A percentile compares a stretch with the other conserved stretches of the same genome.
phyloP scores from a whole-genome alignment of 371 early-diverging fungal species.

The Batkoa obscura region DNA sequence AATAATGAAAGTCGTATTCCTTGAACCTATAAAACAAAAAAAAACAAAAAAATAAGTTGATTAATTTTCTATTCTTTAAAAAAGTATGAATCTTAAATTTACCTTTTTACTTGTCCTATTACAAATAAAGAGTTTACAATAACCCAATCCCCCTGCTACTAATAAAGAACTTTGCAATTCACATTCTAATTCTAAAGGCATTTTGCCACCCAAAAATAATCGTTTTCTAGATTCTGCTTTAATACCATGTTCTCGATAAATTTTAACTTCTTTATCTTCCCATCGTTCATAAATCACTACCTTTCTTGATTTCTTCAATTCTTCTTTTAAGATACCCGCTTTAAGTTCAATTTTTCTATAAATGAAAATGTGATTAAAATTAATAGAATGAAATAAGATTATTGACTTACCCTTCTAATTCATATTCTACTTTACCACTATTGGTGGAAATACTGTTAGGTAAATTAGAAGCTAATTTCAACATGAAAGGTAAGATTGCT shows the following conservation, averaged over 20 bases:
- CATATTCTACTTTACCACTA: neutral
- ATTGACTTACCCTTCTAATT: neutral
- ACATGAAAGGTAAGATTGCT: conserved; percentile 14
- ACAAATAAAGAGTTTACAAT: conserved; percentile 13
- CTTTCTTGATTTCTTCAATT: conserved; percentile 11
- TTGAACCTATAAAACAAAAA: neutral
- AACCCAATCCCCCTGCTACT: conserved; percentile 15
- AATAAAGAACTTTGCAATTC: conserved; percentile 15
- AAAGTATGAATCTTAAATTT: neutral
- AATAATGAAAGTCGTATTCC: neutral
- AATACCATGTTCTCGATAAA: conserved; percentile 12
- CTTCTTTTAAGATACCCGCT: conserved; percentile 11
- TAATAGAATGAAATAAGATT: neutral
- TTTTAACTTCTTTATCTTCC: conserved; percentile 14
- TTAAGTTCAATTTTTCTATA: conserved; percentile 13
- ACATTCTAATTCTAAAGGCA: conserved; percentile 13
- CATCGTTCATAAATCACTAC: conserved; percentile 16
- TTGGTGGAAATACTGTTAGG: conserved; percentile 6
- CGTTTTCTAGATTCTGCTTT: conserved; percentile 15
- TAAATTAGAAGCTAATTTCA: conserved; percentile 13
- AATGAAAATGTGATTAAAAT: too few species aligned
- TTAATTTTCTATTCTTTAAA: neutral
- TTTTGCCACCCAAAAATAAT: conserved; percentile 15
- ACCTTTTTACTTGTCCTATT: conserved; percentile 16
- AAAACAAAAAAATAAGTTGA: too few species aligned